A percentile compares a stretch with the other conserved stretches of the same genome.
Evolutionary conservation across 2,329 filamentous ascomycete species (phyloP).

Genomic region (Biscogniauxia sp.): DNA sequence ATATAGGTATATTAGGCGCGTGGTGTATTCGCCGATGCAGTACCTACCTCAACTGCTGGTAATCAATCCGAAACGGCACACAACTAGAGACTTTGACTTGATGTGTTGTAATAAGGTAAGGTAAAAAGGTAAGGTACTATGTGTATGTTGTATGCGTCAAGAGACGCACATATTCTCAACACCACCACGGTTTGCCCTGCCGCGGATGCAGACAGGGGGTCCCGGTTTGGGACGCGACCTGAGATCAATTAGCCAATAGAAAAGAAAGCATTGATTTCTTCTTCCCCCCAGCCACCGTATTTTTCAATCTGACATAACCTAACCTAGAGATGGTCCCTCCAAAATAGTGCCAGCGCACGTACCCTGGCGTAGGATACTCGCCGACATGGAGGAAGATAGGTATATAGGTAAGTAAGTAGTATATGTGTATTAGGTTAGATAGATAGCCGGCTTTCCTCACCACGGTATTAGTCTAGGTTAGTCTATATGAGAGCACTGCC

Average conservation of each 20-base stretch:
- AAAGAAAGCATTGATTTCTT: background rate
- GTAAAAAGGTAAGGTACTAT: background rate
- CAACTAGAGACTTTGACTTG: background rate
- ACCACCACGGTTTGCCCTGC: background rate
- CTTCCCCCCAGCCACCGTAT: slow-evolving; percentile 1
- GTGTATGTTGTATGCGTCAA: background rate
- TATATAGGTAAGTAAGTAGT: no score
- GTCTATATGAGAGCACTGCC: background rate
- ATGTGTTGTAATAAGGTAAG: background rate
- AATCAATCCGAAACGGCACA: background rate
- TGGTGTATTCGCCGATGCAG: slow-evolving; percentile 1
- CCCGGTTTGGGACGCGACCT: background rate
- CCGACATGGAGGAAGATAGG: no score
- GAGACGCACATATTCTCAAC: background rate
- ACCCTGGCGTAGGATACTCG: background rate
- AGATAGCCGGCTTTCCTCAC: no score
- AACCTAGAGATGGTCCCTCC: background rate
- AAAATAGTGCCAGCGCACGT: background rate
- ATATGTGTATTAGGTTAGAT: no score
- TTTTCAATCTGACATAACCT: background rate
- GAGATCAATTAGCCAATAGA: slow-evolving; percentile 1
- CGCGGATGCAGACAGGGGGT: background rate
- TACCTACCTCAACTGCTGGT: background rate
- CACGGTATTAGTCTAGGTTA: no score
- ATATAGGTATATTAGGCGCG: background rate